A percentile compares a stretch with the other conserved stretches of the same genome.
phyloP scores from a whole-genome alignment of 1,139 yeast genomes.

The Yamadazyma jaroonii region DNA sequence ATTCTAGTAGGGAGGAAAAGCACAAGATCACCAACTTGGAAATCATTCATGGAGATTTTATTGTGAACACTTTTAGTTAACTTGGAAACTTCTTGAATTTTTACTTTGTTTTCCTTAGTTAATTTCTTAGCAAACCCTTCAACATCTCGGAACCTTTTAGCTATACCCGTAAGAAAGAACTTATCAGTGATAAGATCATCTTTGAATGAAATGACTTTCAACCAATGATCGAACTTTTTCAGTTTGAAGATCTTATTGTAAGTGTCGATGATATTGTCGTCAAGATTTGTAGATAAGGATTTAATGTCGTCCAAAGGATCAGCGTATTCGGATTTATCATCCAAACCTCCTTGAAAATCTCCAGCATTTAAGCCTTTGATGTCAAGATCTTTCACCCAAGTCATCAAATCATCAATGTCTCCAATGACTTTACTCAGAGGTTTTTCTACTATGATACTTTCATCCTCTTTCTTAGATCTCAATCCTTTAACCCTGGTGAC shows the following conservation, averaged over 20 bases:
- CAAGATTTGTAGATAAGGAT: slow-evolving; percentile 13
- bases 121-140: slow-evolving; percentile 87
- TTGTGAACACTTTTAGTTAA: slow-evolving; percentile 35
- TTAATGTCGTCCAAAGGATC: slow-evolving; percentile 10
- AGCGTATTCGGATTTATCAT: slow-evolving; percentile 8
- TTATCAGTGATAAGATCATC: slow-evolving; percentile 26
- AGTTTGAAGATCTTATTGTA: slow-evolving; percentile 2
- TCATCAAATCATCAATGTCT: slow-evolving; percentile 24
- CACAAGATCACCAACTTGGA: slow-evolving; percentile 71
- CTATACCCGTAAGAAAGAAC: slow-evolving; percentile 62
- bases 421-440: slow-evolving; percentile 31
- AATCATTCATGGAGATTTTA: slow-evolving; percentile 64
- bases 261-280: slow-evolving; percentile 5
- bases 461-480: slow-evolving; percentile 36
- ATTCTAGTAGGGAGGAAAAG: slow-evolving; percentile 75
- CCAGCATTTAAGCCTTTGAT: no score
- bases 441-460: slow-evolving; percentile 16
- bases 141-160: slow-evolving; percentile 81
- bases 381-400: slow-evolving; percentile 30
- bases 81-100: slow-evolving; percentile 42
- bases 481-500: slow-evolving; percentile 73
- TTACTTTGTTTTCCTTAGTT: slow-evolving; percentile 67
- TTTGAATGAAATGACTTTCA: slow-evolving; percentile 29
- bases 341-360: not conserved
- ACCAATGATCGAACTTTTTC: slow-evolving; percentile 22